phyloP scores from a whole-genome alignment of 2,329 filamentous ascomycete species.

The Massarina eburnea region DNA sequence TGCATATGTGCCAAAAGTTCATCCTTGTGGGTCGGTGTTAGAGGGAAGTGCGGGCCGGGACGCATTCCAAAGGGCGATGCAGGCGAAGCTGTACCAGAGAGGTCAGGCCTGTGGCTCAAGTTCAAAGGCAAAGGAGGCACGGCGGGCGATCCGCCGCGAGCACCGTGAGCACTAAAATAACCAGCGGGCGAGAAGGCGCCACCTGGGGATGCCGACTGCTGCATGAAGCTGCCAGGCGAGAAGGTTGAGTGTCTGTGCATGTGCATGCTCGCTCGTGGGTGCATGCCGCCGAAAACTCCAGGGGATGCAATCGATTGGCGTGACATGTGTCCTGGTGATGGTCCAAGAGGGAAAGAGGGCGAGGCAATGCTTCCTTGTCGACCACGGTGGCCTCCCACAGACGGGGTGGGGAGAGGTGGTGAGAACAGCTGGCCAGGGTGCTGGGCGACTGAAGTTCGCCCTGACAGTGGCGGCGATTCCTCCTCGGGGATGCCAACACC shows the following conservation, averaged over 20 bases:
- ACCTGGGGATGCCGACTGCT: conserved; percentile 61
- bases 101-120: conserved; percentile 40
- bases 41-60: conserved; percentile 48
- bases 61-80: conserved; percentile 64
- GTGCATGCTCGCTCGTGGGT: conserved; percentile 54
- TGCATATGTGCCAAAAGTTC: conserved; percentile 51
- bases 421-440: conserved; percentile 79
- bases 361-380: conserved; percentile 61
- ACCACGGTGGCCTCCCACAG: conserved; percentile 70
- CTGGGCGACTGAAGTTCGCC: conserved; percentile 67
- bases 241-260: conserved; percentile 74
- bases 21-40: conserved; percentile 35
- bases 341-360: conserved; percentile 58
- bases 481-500: conserved; percentile 83
- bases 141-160: conserved; percentile 49
- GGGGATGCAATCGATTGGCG: conserved; percentile 71
- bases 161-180: conserved; percentile 41
- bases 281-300: conserved; percentile 59
- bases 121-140: conserved; percentile 31
- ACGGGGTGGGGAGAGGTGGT: conserved; percentile 77
- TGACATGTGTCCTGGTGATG: conserved; percentile 58
- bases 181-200: conserved; percentile 46
- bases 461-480: conserved; percentile 65
- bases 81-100: conserved; percentile 40
- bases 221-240: conserved; percentile 68